Conservation (phyloP, 306 rosid genomes). For the Vachellia collinsii region DNA sequence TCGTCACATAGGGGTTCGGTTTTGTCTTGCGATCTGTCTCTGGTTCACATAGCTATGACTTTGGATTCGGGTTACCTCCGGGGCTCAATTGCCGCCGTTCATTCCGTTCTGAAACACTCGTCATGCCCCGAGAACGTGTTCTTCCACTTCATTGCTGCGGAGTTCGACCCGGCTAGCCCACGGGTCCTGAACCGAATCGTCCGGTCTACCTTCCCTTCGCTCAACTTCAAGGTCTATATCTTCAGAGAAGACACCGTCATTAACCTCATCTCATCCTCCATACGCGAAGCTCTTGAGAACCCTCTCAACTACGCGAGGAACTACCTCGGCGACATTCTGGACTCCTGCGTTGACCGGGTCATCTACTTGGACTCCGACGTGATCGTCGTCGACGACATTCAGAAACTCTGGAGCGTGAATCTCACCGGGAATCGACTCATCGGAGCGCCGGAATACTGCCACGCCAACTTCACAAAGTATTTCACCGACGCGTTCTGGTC, state of each 20-base stretch:
- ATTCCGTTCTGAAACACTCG: conserved; percentile 65
- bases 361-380: conserved; percentile 72
- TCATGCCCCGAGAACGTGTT: conserved; percentile 66
- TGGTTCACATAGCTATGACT: conserved; percentile 73
- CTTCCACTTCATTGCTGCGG: conserved; percentile 75
- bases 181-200: conserved; percentile 58
- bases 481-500: conserved; percentile 72
- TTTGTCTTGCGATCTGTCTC: conserved; percentile 53
- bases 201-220: conserved; percentile 71
- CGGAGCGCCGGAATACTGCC: conserved; percentile 84
- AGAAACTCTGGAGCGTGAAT: conserved; percentile 56
- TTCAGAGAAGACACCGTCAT: conserved; percentile 70
- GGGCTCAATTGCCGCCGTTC: conserved; percentile 73
- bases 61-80: conserved; percentile 66
- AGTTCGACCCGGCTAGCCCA: conserved; percentile 66
- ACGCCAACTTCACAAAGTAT: conserved; percentile 70
- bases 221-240: conserved; percentile 66
- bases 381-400: conserved; percentile 68
- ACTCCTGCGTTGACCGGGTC: conserved; percentile 59
- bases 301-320: conserved; percentile 78
- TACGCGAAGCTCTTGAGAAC: conserved; percentile 64
- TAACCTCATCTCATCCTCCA: conserved; percentile 65
- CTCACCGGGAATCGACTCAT: conserved; percentile 53
- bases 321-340: conserved; percentile 63
- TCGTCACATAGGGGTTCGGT: conserved; percentile 20